Evolutionary conservation across 1,284 basidiomycete species (phyloP).

Genomic region (Calocybe gambosa): DNA sequence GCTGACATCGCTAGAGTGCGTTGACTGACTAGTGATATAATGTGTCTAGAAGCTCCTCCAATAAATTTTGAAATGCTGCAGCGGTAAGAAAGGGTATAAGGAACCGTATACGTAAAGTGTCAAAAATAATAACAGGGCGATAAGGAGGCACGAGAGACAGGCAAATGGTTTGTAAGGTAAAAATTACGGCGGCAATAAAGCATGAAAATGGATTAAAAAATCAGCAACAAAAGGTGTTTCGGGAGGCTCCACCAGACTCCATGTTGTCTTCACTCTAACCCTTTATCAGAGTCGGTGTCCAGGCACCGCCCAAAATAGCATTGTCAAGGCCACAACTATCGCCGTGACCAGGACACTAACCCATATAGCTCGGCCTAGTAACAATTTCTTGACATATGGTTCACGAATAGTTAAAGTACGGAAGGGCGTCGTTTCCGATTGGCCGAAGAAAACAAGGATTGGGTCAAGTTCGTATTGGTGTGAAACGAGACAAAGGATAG

Average conservation of each 20-base stretch:
- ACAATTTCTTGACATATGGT: conserved; percentile 85
- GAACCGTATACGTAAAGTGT: conserved; percentile 13
- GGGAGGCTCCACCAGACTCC: conserved; percentile 12
- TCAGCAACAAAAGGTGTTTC: conserved; percentile 4
- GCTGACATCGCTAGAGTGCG: neutral
- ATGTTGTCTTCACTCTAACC: conserved; percentile 7
- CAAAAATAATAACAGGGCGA: conserved; percentile 15
- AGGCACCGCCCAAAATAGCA: conserved; percentile 90
- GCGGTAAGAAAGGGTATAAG: conserved; percentile 17
- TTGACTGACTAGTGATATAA: conserved; percentile 7
- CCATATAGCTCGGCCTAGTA: conserved; percentile 84
- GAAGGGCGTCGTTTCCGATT: conserved; percentile 91
- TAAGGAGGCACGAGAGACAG: conserved; percentile 4
- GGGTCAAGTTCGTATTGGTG: conserved; percentile 98
- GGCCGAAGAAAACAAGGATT: conserved; percentile 77
- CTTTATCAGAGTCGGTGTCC: conserved; percentile 66
- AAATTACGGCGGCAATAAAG: conserved; percentile 7
- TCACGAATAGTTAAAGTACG: conserved; percentile 85
- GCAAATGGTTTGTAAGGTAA: conserved; percentile 6
- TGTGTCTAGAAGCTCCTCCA: conserved; percentile 13
- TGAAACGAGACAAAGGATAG: conserved; percentile 84
- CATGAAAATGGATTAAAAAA: conserved; percentile 9
- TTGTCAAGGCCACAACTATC: conserved; percentile 70
- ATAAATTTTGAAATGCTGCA: conserved; percentile 10
- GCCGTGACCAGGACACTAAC: conserved; percentile 67